Evolutionary conservation across 768 basidiomycete species (phyloP).

Genomic region (Xerocomellus chrysenteron): DNA sequence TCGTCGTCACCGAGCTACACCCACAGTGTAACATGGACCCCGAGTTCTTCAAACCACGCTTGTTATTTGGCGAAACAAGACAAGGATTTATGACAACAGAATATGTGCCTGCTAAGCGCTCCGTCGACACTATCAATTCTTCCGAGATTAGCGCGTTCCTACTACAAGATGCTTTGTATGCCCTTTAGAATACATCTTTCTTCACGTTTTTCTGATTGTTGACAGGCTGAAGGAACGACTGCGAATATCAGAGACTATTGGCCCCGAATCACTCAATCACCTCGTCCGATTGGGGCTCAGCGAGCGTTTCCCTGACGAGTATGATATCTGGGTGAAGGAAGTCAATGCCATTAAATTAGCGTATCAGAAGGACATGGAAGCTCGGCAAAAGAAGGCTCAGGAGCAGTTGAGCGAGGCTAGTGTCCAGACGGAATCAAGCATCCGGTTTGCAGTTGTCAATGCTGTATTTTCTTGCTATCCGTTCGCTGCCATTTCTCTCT

Average conservation of each 20-base stretch:
- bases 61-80: slow-evolving; percentile 42
- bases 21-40: slow-evolving; percentile 23
- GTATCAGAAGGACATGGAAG: neutral
- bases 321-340: slow-evolving; percentile 25
- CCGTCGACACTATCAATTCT: slow-evolving; percentile 1
- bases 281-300: slow-evolving; percentile 32
- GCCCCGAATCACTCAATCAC: slow-evolving; percentile 26
- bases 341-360: slow-evolving; percentile 7
- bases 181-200: neutral
- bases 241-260: slow-evolving; percentile 23
- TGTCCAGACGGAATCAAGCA: slow-evolving; percentile 15
- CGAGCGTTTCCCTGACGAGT: slow-evolving; percentile 28
- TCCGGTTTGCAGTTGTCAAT: slow-evolving; percentile 25
- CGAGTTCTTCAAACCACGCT: slow-evolving; percentile 26
- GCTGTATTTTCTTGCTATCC: slow-evolving; percentile 29
- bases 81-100: slow-evolving; percentile 39
- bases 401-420: slow-evolving; percentile 9
- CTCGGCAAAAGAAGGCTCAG: slow-evolving; percentile 14
- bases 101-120: slow-evolving; percentile 26
- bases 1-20: slow-evolving; percentile 14
- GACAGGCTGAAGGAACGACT: slow-evolving; percentile 27
- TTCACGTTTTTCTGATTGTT: neutral
- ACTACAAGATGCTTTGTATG: slow-evolving; percentile 29
- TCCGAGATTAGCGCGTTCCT: slow-evolving; percentile 10
- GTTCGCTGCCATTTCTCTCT: slow-evolving; percentile 6